Evolutionary conservation across 2,329 filamentous ascomycete genomes (phyloP).

Genomic region (Simplicillium sp.): DNA sequence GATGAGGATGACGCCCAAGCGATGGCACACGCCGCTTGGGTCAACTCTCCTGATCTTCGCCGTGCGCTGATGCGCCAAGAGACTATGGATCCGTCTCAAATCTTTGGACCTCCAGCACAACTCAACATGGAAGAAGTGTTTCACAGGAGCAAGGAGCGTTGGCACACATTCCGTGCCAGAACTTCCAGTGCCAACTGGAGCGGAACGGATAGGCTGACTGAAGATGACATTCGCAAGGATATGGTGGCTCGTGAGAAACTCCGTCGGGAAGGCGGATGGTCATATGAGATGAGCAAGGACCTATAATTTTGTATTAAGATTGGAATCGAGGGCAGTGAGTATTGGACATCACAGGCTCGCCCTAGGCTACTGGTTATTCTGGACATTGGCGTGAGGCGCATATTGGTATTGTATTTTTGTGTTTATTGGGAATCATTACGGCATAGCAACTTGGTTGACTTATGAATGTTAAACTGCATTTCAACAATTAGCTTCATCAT

Average conservation of each 20-base stretch:
- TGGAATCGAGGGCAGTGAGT: not conserved
- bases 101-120: slow-evolving; percentile 83
- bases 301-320: slow-evolving; percentile 22
- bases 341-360: not conserved
- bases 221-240: slow-evolving; percentile 78
- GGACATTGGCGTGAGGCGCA: not conserved
- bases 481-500: too few species aligned
- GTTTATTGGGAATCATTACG: not conserved
- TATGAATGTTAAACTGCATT: too few species aligned
- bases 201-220: slow-evolving; percentile 69
- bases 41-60: slow-evolving; percentile 75
- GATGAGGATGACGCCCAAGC: slow-evolving; percentile 57
- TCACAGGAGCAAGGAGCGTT: slow-evolving; percentile 73
- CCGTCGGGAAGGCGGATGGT: slow-evolving; percentile 78
- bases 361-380: not conserved
- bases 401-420: slow-evolving; percentile 3
- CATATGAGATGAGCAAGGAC: slow-evolving; percentile 49
- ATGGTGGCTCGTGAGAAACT: slow-evolving; percentile 70
- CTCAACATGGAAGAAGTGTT: slow-evolving; percentile 97
- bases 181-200: slow-evolving; percentile 96
- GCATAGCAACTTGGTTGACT: too few species aligned
- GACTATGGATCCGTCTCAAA: slow-evolving; percentile 68
- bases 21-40: slow-evolving; percentile 64
- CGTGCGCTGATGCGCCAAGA: slow-evolving; percentile 73
- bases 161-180: slow-evolving; percentile 79